Evolutionary conservation across 2,329 filamentous ascomycete genomes (phyloP), one percentile per base, ranked within the genome.

Genomic region (Clonostachys byssicola): DNA sequence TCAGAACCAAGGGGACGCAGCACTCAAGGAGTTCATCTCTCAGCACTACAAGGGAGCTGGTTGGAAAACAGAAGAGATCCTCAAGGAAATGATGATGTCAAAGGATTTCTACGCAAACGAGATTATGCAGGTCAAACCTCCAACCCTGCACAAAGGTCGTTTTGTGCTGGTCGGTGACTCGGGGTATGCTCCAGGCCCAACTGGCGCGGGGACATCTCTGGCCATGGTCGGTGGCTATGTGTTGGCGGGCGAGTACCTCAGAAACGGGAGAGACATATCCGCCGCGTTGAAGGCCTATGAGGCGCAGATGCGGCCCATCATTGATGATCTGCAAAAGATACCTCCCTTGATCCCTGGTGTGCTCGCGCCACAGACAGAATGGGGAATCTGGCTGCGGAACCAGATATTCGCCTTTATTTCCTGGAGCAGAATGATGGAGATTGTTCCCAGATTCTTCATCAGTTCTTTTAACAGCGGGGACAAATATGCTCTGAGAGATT

Each of bases 91-190:
- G 60, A 44, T 50, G 48, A 48, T 34, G 34, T 42, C 65, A 0
- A 55, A 64, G 3, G 69, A 78, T 52, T 77, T 78, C 47, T 78
- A 78, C 53, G 64, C 65, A 43, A 63, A 70, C 45, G 59, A 66
- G 5, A 56, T 76, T 41, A 67, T 63, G 0, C 65, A 73, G 34
- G 69, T 83, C 33, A 70, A 69, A 40, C 49, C 74, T 46, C 56
- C 66, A 2, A 42, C 40, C 10, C 53, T 66, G 44, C 71, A 60
- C 5, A 61, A 61, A 0, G 68, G 71, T 0, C 71, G 72, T 1
- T 67, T 78, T n/a, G 66, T 65, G 1, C 58, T 78, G 2, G 53
- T 79, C 2, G 78, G 76, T 0, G 77, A 82, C 45, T 73, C 78
- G 6, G 75, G 63, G 1, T 72, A 70, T 38, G 73, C 72, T 1